These are phyloP conservation scores for Fusarium sp. DNA, from an alignment of 2,329 filamentous ascomycete species.

Conservation along the genomic window DNA sequence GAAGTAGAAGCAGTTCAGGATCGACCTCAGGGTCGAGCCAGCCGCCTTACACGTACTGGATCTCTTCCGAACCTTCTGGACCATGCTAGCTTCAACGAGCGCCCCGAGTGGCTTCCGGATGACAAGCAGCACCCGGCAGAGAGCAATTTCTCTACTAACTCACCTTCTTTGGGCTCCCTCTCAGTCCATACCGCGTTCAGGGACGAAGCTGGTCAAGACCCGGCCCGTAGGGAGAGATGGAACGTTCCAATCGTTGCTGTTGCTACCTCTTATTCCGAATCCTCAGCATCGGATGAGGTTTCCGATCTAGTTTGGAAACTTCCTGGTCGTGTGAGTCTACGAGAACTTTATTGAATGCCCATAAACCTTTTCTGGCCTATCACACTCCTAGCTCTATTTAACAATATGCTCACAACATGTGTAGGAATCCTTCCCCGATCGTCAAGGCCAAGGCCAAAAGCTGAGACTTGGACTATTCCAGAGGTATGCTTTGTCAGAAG, in stretches of 20 bases:
- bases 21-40: not conserved
- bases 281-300: not conserved
- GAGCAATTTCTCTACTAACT: not conserved
- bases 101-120: not conserved
- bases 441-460: not conserved
- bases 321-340: slow-evolving; percentile 17
- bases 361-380: not conserved
- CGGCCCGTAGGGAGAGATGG: not conserved
- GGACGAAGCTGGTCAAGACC: not conserved
- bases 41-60: not conserved
- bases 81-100: not conserved
- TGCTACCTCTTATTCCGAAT: not conserved
- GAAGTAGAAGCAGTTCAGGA: not conserved
- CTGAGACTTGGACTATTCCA: slow-evolving; percentile 1
- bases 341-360: not conserved
- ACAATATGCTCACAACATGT: not conserved
- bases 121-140: not conserved
- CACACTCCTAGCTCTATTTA: no score
- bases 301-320: slow-evolving; percentile 1
- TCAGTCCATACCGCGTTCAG: not conserved
- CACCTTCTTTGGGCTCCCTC: not conserved
- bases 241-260: not conserved
- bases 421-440: slow-evolving; percentile 12
- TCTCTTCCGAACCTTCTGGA: not conserved
- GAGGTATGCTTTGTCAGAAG: not conserved